phyloP scores from a whole-genome alignment of 2,329 filamentous ascomycete species.

The Teratosphaeriaceae sp. region DNA sequence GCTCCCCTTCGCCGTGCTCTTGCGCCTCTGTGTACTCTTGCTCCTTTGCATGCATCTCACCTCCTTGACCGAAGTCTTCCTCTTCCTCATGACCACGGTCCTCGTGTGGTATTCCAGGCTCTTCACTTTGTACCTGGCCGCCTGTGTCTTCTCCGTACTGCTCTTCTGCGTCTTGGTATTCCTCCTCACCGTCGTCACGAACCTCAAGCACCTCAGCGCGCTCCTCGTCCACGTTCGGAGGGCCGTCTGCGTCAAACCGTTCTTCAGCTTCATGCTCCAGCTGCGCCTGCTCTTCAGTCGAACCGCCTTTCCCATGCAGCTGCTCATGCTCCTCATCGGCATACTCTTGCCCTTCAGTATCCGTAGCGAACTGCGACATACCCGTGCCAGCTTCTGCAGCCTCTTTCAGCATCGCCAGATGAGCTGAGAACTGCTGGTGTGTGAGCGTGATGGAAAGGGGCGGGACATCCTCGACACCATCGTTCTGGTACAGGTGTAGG shows the following conservation, averaged over 20 bases:
- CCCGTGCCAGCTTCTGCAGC: constrained; percentile 53
- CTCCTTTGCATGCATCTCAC: constrained; percentile 13
- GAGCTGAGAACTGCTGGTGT: constrained; percentile 48
- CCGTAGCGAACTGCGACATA: constrained; percentile 40
- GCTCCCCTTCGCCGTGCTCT: constrained; percentile 7
- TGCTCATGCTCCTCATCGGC: constrained; percentile 9
- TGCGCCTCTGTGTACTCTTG: constrained; percentile 11
- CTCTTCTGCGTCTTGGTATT: constrained; percentile 6
- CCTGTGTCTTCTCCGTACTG: not conserved
- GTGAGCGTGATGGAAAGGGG: constrained; percentile 51
- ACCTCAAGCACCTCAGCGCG: not conserved
- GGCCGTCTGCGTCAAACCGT: too few species aligned
- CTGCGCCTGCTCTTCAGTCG: not conserved
- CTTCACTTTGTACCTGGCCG: not conserved
- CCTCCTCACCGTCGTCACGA: constrained; percentile 7
- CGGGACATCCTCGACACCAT: constrained; percentile 48
- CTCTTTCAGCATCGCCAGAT: constrained; percentile 46
- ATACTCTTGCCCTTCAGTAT: constrained; percentile 11
- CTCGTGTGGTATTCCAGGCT: not conserved
- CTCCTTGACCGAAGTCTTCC: not conserved
- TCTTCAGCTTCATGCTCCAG: too few species aligned
- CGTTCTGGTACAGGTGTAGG: constrained; percentile 52
- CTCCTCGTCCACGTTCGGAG: too few species aligned
- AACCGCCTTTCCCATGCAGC: constrained; percentile 1
- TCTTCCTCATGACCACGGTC: not conserved